Evolutionary conservation across 2,329 filamentous ascomycete genomes (phyloP), one percentile per base, ranked within the genome.

Genomic region (Furcasterigmium furcatum): DNA sequence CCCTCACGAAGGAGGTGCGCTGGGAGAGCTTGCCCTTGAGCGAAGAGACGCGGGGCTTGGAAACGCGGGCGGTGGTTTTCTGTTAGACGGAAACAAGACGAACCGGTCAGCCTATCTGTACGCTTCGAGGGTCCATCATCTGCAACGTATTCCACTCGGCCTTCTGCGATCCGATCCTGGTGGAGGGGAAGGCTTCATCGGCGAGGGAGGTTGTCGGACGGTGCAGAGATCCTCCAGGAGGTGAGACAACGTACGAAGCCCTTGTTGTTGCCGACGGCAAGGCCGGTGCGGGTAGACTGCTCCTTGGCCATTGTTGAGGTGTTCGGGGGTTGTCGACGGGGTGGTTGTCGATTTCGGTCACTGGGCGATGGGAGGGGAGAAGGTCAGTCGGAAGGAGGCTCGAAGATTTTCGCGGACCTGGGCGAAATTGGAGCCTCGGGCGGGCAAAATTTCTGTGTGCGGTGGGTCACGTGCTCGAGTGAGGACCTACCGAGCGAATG

Each of bases 11-110:
- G 64, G 88, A 85, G 63, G 94, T 97, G 67, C 91, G 86, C 86
- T 95, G 96, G 80, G 88, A 95, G 68, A 95, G 79, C 77, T 94
- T 88, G 63, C 94, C 94, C 84, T 96, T 97, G 79, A 85, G 91
- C 63, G 86, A 80, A 67, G 85, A 88, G 65, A 91, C 82, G 65
- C 86, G 83, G 65, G 82, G 82, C 80, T 91, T 91, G 71, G 75
- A 72, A 66, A 87, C 85, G 68, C 89, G 83, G 62, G 84, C 70
- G 61, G 87, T 91, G 74, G 87, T 90, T 83, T 91, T 91, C 86
- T 91, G 74, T 72, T 73, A 52, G 58, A 47, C 49, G 55, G 53
- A 63, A 60, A 64, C 21, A 27, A 56, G 54, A 53, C 54, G 58
- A 60, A 56, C 72, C 69, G 73, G 75, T 77, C 75, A 77, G 70